Evolutionary conservation across 768 basidiomycete species (phyloP).

Genomic region (Lactarius vividus): DNA sequence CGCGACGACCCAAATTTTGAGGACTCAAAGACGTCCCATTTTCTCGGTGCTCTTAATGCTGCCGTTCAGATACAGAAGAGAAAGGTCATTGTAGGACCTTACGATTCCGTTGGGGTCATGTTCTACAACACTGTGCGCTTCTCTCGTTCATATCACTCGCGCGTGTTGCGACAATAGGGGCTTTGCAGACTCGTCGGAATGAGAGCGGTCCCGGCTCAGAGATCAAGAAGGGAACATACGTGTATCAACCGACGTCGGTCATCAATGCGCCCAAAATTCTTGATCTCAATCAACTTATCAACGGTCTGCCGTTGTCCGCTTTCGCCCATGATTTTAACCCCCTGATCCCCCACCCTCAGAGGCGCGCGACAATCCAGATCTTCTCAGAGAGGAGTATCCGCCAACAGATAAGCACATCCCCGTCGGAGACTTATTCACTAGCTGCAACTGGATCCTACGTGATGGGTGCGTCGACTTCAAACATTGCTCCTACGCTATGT

Average conservation of each 20-base stretch:
- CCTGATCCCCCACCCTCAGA: constrained; percentile 42
- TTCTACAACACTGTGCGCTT: constrained; percentile 88
- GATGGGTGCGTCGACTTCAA: constrained; percentile 57
- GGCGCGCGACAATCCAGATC: constrained; percentile 59
- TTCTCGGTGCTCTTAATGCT: constrained; percentile 76
- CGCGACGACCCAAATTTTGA: constrained; percentile 64
- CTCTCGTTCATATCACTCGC: not conserved
- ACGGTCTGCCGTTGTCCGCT: constrained; percentile 49
- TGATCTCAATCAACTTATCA: constrained; percentile 71
- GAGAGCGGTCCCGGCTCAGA: constrained; percentile 45
- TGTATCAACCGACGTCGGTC: constrained; percentile 74
- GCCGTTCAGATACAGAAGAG: constrained; percentile 86
- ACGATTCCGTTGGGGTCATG: constrained; percentile 86
- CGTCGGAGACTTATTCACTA: constrained; percentile 87
- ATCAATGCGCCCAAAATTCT: constrained; percentile 82
- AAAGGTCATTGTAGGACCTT: constrained; percentile 86
- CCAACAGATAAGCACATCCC: constrained; percentile 61
- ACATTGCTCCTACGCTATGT: not conserved
- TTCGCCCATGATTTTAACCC: not conserved
- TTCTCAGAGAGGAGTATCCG: constrained; percentile 58
- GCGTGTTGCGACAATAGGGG: not conserved
- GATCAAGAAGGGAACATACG: constrained; percentile 65
- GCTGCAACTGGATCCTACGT: constrained; percentile 85
- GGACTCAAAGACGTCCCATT: constrained; percentile 66
- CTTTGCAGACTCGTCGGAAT: constrained; percentile 36